Evolutionary conservation across 2,329 filamentous ascomycete species (phyloP).

Genomic region (Cytospora mali): DNA sequence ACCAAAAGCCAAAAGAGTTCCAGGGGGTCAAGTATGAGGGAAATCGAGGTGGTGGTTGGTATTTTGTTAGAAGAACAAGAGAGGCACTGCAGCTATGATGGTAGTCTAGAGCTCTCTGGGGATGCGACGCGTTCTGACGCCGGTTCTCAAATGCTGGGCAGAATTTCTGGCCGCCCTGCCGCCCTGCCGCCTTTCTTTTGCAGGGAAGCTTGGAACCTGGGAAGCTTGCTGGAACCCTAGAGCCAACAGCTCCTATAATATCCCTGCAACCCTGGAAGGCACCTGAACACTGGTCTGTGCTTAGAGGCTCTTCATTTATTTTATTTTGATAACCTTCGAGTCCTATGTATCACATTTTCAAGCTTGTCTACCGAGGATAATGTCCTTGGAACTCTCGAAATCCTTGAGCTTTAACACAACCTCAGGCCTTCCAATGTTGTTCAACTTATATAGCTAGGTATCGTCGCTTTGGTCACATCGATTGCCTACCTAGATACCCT

Average conservation of each 20-base stretch:
- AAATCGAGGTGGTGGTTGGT: not conserved
- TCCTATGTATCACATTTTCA: too few relatives aligned
- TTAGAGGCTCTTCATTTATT: too few relatives aligned
- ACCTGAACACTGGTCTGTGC: too few relatives aligned
- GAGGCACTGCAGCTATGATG: not conserved
- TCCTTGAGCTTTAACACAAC: not conserved
- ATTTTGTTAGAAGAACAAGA: not conserved
- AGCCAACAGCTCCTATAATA: too few relatives aligned
- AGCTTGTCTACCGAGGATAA: too few relatives aligned
- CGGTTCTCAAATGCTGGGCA: conserved; percentile 29
- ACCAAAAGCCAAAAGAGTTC: conserved; percentile 2
- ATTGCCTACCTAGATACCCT: too few relatives aligned
- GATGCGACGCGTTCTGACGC: conserved; percentile 9
- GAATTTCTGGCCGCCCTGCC: conserved; percentile 32
- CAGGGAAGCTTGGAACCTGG: conserved; percentile 8
- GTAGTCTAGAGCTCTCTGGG: conserved; percentile 5
- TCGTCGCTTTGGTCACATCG: not conserved
- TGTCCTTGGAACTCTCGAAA: not conserved
- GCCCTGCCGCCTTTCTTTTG: conserved; percentile 1
- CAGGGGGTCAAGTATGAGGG: not conserved
- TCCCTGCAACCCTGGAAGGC: too few relatives aligned
- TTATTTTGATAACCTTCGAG: not conserved
- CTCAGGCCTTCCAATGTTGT: not conserved
- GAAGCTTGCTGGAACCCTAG: not conserved
- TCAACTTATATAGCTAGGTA: not conserved